Base-by-base conservation (phyloP, 2,329 filamentous ascomycete species). In the Neonectria sp. region DNA sequence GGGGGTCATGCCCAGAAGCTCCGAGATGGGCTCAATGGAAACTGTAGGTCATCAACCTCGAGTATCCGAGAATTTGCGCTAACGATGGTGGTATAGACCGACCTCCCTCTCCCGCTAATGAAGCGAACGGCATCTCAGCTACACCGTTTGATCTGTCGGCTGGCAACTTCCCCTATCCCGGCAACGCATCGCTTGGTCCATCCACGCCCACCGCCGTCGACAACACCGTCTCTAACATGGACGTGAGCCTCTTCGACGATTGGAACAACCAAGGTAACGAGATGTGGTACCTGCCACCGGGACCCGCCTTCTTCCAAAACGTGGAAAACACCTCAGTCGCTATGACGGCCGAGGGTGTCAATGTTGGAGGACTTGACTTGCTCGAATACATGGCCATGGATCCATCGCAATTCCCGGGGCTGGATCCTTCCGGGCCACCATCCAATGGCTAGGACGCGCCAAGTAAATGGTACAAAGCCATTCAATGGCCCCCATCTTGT, bases 331-430 rank as follows among this genome's bases (percentile, higher is more conserved):
- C 85, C 37, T 85, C 85, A 7, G 89, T 91, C 11, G 89, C 89
- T 49, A 91, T 91, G 88, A 91, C 89, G 3, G 88, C 90, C 9
- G 90, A 92, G 71, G 90, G 90, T 31, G 87, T 92, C 56, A 91
- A 91, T 71, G 88, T 92, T 3, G 90, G 89, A 11, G 90, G 90
- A 0, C 82, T 92, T 35, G 90, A 92, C 75, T 76, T 92, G 72
- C 84, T 92, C 15, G 90, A 92, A 75, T 91, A 90, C 70, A 91
- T 92, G 89, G 87, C 88, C 8, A 89, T 91, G 86, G 89, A 89
- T 45, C 77, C 81, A 4, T 76, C 78, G 40, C 81, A 82, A 45
- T 85, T 84, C 52, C 80, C 83, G 1, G 77, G 77, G 17, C 58
- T 80, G 15, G 78, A 80, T 57, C 63, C 73, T 25, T 73, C 73